Percentiles rank a stretch among this genome's conserved stretches.
Evolutionary conservation across 2,329 filamentous ascomycete species (phyloP).

Genomic region (Diaporthe sp.): DNA sequence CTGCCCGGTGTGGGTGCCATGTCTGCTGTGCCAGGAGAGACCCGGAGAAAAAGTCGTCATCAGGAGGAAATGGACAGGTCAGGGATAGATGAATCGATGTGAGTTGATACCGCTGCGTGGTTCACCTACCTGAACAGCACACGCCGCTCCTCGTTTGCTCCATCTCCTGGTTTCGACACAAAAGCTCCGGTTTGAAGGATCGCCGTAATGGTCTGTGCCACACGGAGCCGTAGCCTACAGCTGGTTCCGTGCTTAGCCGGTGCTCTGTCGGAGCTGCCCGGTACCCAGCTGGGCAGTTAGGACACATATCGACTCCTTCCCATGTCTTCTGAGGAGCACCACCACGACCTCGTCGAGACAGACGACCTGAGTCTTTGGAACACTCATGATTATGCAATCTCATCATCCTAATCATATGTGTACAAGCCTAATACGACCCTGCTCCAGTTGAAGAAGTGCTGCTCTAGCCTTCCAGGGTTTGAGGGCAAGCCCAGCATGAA

Average conservation of each 20-base stretch:
- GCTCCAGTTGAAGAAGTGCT: conserved; percentile 2
- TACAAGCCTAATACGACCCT: conserved; percentile 29
- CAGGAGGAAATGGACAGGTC: background rate
- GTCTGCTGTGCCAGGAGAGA: background rate
- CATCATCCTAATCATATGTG: conserved; percentile 28
- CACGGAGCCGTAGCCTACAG: background rate
- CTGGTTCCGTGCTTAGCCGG: conserved; percentile 2
- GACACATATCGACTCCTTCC: background rate
- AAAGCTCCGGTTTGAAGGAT: background rate
- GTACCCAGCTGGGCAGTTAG: background rate
- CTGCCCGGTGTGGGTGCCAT: background rate
- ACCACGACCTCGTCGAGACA: background rate
- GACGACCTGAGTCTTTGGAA: background rate
- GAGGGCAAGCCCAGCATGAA: conserved; percentile 4
- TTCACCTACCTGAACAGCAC: background rate
- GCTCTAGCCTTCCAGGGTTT: background rate
- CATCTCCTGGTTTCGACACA: background rate
- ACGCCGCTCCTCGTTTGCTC: background rate
- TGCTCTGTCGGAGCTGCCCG: background rate
- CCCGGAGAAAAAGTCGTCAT: background rate
- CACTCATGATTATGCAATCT: conserved; percentile 31
- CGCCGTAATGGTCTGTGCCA: background rate
- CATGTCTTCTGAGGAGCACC: background rate
- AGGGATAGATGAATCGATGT: background rate
- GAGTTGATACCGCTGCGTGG: background rate